Evolutionary conservation across 1,139 yeast genomes (phyloP).

Genomic region (Geotrichum aggregatum): DNA sequence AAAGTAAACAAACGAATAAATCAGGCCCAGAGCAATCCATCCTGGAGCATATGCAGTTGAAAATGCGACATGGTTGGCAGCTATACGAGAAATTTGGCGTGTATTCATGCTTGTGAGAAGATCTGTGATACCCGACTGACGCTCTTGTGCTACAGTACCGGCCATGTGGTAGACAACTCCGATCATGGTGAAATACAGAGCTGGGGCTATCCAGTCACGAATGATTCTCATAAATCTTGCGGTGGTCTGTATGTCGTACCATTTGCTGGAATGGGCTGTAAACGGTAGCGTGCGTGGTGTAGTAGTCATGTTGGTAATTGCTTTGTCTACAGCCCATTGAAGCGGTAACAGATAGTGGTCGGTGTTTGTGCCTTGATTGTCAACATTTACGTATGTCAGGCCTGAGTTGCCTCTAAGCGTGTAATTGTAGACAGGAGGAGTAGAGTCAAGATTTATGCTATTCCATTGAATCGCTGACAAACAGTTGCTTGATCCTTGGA

Average conservation of each 20-base stretch:
- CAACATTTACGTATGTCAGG: conserved; percentile 29
- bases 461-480: conserved; percentile 40
- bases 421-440: conserved; percentile 34
- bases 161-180: conserved; percentile 40
- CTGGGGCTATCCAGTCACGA: conserved; percentile 38
- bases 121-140: conserved; percentile 37
- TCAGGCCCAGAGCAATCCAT: conserved; percentile 36
- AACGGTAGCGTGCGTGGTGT: conserved; percentile 35
- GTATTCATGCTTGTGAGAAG: conserved; percentile 38
- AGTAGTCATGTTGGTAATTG: conserved; percentile 32
- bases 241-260: conserved; percentile 29
- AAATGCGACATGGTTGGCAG: conserved; percentile 34
- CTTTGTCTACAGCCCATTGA: conserved; percentile 40
- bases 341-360: conserved; percentile 37
- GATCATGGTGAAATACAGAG: conserved; percentile 37
- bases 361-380: conserved; percentile 29
- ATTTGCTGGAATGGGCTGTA: conserved; percentile 32
- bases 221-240: conserved; percentile 32
- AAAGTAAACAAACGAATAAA: conserved; percentile 29
- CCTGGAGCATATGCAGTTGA: conserved; percentile 34
- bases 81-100: conserved; percentile 29
- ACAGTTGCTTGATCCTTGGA: conserved; percentile 36
- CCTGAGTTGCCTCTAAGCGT: conserved; percentile 39
- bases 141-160: conserved; percentile 37
- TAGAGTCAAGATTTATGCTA: conserved; percentile 26